Conservation (phyloP, 352 stramenopile species). For the Thalassiosira livingstoniorum region DNA sequence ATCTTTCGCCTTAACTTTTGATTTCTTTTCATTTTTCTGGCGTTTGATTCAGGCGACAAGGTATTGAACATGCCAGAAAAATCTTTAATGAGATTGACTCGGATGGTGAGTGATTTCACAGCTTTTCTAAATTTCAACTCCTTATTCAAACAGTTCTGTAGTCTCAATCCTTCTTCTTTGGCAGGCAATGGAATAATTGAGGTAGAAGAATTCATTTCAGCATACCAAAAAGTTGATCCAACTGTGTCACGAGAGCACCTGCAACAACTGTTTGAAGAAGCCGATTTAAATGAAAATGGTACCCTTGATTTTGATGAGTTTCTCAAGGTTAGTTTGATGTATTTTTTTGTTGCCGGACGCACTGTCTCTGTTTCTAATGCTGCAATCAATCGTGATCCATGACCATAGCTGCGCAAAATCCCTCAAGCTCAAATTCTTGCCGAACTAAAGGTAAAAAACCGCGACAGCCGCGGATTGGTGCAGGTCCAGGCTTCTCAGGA, state of each 20-base stretch:
- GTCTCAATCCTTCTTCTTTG: too few relatives aligned
- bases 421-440: constrained; percentile 49
- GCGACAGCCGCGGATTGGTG: constrained; percentile 68
- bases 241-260: constrained; percentile 50
- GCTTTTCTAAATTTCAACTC: too few relatives aligned
- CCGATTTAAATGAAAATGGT: constrained; percentile 62
- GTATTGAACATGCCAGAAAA: constrained; percentile 51
- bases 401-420: too few relatives aligned
- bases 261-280: constrained; percentile 63
- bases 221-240: constrained; percentile 52
- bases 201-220: constrained; percentile 69
- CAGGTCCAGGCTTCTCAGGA: constrained; percentile 70
- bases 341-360: too few relatives aligned
- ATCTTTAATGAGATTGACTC: constrained; percentile 75
- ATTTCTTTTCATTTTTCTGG: too few relatives aligned
- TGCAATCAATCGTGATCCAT: too few relatives aligned
- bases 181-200: constrained; percentile 67
- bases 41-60: constrained; percentile 38
- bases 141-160: too few relatives aligned
- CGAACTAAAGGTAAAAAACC: constrained; percentile 61
- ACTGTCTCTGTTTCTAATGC: too few relatives aligned
- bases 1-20: too few relatives aligned
- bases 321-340: constrained; percentile 47
- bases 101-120: too few relatives aligned
- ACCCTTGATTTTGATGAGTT: constrained; percentile 68